Evolutionary conservation across 108 stramenopile species (phyloP).

Genomic region (Pseudonitzschia delicatissima): DNA sequence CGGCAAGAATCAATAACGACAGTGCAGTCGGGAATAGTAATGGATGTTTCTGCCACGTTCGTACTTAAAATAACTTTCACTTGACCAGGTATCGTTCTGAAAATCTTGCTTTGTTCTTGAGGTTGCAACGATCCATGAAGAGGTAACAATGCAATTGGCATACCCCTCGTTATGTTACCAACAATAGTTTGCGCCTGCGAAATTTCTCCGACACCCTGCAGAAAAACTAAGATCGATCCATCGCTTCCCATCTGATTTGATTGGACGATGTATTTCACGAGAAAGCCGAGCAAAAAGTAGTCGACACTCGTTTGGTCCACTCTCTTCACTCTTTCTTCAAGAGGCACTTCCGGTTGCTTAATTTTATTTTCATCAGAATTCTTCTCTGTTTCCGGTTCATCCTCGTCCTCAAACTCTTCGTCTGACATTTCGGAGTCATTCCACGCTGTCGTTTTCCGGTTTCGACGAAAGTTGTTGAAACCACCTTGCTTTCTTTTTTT

Average conservation of each 20-base stretch:
- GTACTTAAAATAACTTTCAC: slow-evolving; percentile 93
- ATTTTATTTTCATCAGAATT: slow-evolving; percentile 8
- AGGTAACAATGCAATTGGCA: slow-evolving; percentile 60
- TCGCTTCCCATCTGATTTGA: slow-evolving; percentile 44
- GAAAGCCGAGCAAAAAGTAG: slow-evolving; percentile 61
- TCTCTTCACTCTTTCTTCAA: slow-evolving; percentile 70
- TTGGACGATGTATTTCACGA: slow-evolving; percentile 53
- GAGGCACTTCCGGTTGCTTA: slow-evolving; percentile 23
- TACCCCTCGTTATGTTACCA: slow-evolving; percentile 23
- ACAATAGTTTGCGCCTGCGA: slow-evolving; percentile 55
- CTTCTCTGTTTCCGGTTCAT: neutral
- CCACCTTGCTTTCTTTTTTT: slow-evolving; percentile 45
- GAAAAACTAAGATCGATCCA: slow-evolving; percentile 88
- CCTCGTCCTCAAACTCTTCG: slow-evolving; percentile 40
- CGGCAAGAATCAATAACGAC: slow-evolving; percentile 87
- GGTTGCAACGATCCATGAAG: slow-evolving; percentile 91
- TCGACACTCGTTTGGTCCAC: slow-evolving; percentile 66
- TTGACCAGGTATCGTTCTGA: slow-evolving; percentile 54
- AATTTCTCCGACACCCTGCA: slow-evolving; percentile 93
- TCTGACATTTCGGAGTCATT: slow-evolving; percentile 45
- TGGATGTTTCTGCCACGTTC: slow-evolving; percentile 94
- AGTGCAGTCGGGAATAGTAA: slow-evolving; percentile 95
- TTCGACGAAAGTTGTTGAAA: neutral
- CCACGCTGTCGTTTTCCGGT: slow-evolving; percentile 33
- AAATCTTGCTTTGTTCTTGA: slow-evolving; percentile 85